Conservation (phyloP, 768 basidiomycete genomes). For the Amanita brunnescens region DNA sequence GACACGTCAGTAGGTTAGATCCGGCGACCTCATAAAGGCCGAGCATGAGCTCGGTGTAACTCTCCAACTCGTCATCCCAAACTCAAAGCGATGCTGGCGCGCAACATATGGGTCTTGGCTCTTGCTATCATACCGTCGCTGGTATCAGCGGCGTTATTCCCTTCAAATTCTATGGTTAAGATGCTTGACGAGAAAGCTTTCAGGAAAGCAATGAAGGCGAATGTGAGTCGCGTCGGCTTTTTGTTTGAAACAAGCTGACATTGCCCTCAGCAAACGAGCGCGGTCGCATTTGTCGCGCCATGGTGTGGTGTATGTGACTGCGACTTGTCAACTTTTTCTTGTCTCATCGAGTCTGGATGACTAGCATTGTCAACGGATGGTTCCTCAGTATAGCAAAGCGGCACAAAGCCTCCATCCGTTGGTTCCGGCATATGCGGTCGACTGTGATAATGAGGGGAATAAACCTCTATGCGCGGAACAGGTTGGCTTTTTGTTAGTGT, state of each 20-base stretch:
- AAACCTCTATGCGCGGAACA: conserved; percentile 78
- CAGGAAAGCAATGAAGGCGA: conserved; percentile 62
- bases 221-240: conserved; percentile 38
- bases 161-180: conserved; percentile 54
- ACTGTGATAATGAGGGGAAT: conserved; percentile 80
- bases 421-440: conserved; percentile 85
- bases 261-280: conserved; percentile 47
- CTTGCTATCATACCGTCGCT: conserved; percentile 36
- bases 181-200: conserved; percentile 64
- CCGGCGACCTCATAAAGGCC: no score
- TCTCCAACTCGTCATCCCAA: background rate
- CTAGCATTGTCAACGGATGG: conserved; percentile 81
- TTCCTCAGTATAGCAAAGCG: conserved; percentile 78
- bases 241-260: background rate
- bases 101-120: conserved; percentile 25
- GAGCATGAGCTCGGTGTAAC: no score
- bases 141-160: conserved; percentile 42
- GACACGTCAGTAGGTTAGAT: no score
- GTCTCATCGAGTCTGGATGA: background rate
- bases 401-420: conserved; percentile 73
- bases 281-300: conserved; percentile 91
- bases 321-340: background rate
- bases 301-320: conserved; percentile 73
- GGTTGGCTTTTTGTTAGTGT: conserved; percentile 21
- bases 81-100: conserved; percentile 25